A percentile compares a stretch with the other conserved stretches of the same genome.
These are phyloP conservation scores for Diaporthe sp. DNA, from an alignment of 2,329 filamentous ascomycete species.

Conservation along the genomic window DNA sequence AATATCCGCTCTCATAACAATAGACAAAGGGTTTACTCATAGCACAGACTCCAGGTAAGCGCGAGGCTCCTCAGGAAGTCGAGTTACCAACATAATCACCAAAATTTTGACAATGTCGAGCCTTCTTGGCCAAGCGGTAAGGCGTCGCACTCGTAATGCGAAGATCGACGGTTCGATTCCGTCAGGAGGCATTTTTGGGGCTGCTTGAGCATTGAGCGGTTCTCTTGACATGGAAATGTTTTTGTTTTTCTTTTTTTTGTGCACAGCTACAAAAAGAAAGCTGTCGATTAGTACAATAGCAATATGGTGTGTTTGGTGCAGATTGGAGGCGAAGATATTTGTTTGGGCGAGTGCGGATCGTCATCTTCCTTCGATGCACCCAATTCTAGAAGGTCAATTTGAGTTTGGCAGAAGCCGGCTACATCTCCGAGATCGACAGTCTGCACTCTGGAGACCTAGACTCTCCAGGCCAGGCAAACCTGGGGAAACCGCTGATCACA, in stretches of 20 bases:
- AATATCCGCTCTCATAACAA: no score
- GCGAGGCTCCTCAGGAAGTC: no score
- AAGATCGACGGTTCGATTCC: constrained; percentile 41
- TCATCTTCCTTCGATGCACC: not conserved
- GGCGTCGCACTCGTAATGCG: constrained; percentile 42
- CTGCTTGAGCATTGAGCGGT: no score
- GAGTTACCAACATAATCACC: rapidly evolving
- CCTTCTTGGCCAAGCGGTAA: constrained; percentile 41
- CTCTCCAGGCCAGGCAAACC: constrained; percentile 13
- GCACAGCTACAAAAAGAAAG: no score
- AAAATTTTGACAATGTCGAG: not conserved
- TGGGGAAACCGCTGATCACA: constrained; percentile 26
- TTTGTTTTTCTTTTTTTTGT: not conserved
- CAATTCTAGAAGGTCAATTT: constrained; percentile 15
- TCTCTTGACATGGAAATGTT: rapidly evolving
- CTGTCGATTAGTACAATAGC: not conserved
- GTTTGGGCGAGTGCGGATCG: not conserved
- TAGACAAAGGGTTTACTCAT: no score
- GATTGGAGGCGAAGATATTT: not conserved
- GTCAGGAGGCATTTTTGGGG: constrained; percentile 31
- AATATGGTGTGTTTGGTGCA: not conserved
- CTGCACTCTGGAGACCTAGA: not conserved
- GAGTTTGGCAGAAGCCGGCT: constrained; percentile 18
- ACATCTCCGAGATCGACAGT: constrained; percentile 16
- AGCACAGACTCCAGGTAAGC: no score